Evolutionary conservation across 2,329 filamentous ascomycete genomes (phyloP), one percentile per base, ranked within the genome.

Genomic region (Pseudogymnoascus sp.): DNA sequence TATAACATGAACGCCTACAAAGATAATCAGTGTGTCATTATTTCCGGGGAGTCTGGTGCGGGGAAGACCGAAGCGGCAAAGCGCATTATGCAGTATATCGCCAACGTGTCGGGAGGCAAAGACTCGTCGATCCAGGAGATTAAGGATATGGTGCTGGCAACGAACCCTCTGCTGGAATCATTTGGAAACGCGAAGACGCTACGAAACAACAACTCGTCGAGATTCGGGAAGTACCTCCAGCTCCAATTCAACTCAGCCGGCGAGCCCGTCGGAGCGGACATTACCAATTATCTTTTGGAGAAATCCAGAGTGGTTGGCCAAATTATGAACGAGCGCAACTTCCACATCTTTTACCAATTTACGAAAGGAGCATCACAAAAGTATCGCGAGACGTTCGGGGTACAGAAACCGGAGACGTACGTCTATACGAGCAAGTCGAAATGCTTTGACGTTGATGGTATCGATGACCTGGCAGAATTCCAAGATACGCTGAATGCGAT

Each of bases 1-100:
- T 97, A 97, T 80, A 97, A 99, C 80, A 97, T 99, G 94, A 97
- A 97, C 76, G 93, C 92, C 55, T 99, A 99, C 81, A 91, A 91
- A 72, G 94, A 97, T 70, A 97, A 97, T 78, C 94, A 99, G 76
- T 97, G 94, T 78, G 93, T 99, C 69, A 99, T 99, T 76, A 99
- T 99, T 70, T 97, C 94, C 4, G 94, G 94, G 73, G 94, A 99
- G 78, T 97, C 94, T 2, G 94, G 94, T 73, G 94, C 94, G 35
- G 94, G 94, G 74, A 99, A 99, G 82, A 99, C 94, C 12, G 94
- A 99, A 77, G 94, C 94, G 4, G 94, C 94, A 65, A 97, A 99
- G 83, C 89, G 93, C 70, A 90, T 99, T 72, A 99, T 99, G 93
- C 94, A 99, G 78, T 99, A 99, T 78, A 97, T 99, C 75, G 94